Evolutionary conservation across 495 filamentous ascomycete species (phyloP), one percentile per base, ranked within the genome.

Genomic region (Penicillium soppii): DNA sequence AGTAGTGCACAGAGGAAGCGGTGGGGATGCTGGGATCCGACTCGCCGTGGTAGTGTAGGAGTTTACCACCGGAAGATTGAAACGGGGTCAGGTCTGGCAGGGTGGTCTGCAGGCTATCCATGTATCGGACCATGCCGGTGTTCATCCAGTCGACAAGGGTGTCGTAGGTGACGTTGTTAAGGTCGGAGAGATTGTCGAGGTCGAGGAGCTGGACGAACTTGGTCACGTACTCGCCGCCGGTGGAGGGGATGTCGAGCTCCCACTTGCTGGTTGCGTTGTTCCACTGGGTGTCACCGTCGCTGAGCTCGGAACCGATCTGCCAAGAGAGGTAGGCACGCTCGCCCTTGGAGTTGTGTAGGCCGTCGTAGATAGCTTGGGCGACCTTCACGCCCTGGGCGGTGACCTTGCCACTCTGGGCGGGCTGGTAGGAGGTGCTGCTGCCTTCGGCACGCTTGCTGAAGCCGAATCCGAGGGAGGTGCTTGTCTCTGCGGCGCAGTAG

Each of bases 11-110:
- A 0, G 75, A 79, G 1, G 72, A 76, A 13, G 49, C 74, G 0
- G 76, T 63, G 1, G 78, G 76, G 27, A 82, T 76, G 19, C 58
- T 59, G 41, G 57, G 54, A 54, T 81, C 79, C 3, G 73, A 64
- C 57, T 81, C 77, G 25, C 80, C 79, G 50, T 83, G 79, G 49
- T 68, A 72, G 46, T 74, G 75, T 5, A 81, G 44, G 25, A 83
- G 52, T 56, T 82, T 82, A 10, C 77, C 77, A 19, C 80, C 80
- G 2, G 67, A 52, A 7, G 59, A 29, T 20, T 73, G 66, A 54
- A 75, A 80, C 0, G 59, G 38, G 0, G 58, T 67, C 2, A 81
- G 58, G 36, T 82, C 78, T 5, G 77, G 73, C 56, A 69, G 67
- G 6, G 67, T 66, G 20, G 65, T 66, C 45, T 68, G 65, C 36